These are phyloP conservation scores for Lactarius akahatsu DNA, from an alignment of 768 basidiomycete genomes.

Conservation along the genomic window DNA sequence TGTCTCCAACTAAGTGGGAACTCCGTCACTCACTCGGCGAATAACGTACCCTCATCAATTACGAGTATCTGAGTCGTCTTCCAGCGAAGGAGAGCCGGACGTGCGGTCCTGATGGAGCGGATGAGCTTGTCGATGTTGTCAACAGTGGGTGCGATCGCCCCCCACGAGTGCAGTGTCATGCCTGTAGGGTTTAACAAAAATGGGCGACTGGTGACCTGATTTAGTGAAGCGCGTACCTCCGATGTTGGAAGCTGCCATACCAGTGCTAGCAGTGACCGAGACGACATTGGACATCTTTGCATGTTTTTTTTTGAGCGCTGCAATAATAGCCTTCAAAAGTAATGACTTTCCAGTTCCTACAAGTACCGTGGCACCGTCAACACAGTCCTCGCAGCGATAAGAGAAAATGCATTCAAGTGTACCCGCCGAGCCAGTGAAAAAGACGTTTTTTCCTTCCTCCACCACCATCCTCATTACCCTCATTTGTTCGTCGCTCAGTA, in stretches of 20 bases:
- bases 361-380: not conserved
- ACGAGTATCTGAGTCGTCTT: constrained; percentile 55
- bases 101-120: constrained; percentile 50
- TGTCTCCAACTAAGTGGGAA: constrained; percentile 29
- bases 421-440: constrained; percentile 74
- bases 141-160: constrained; percentile 54
- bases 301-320: constrained; percentile 48
- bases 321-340: constrained; percentile 56
- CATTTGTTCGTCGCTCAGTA: constrained; percentile 55
- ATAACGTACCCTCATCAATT: constrained; percentile 56
- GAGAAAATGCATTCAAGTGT: constrained; percentile 23
- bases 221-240: constrained; percentile 43
- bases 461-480: constrained; percentile 52
- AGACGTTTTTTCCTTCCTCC: constrained; percentile 57
- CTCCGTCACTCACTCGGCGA: too few relatives aligned
- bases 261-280: constrained; percentile 59
- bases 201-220: constrained; percentile 33
- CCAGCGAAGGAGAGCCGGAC: constrained; percentile 58
- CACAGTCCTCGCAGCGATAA: not conserved
- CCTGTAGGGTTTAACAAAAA: constrained; percentile 38
- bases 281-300: constrained; percentile 44
- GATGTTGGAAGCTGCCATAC: constrained; percentile 69
- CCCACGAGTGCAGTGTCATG: constrained; percentile 60
- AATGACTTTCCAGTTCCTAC: constrained; percentile 68
- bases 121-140: constrained; percentile 49